phyloP scores from a whole-genome alignment of 345 rosid species.

The Erucastrum elatum region DNA sequence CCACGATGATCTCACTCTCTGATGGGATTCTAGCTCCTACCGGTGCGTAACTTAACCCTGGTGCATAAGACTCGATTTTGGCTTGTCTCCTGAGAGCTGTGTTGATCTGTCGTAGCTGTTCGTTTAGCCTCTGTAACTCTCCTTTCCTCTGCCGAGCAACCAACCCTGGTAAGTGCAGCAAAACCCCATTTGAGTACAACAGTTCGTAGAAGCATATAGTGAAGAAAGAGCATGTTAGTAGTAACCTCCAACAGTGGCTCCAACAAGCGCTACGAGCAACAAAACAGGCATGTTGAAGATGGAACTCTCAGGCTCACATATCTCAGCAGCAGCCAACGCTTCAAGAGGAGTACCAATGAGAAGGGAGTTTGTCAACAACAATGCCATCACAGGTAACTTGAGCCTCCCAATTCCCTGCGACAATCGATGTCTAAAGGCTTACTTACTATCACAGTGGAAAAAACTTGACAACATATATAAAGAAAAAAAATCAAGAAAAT shows the following conservation, averaged over 20 bases:
- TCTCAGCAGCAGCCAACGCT: slow-evolving; percentile 91
- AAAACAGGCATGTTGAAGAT: slow-evolving; percentile 75
- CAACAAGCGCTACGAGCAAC: slow-evolving; percentile 79
- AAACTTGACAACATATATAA: slow-evolving; percentile 29
- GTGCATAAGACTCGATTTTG: slow-evolving; percentile 92
- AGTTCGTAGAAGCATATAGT: background rate
- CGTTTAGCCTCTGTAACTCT: slow-evolving; percentile 41
- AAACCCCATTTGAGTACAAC: background rate
- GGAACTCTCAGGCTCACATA: slow-evolving; percentile 67
- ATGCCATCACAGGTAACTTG: slow-evolving; percentile 45
- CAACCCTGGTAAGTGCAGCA: slow-evolving; percentile 53
- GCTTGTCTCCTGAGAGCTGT: slow-evolving; percentile 93
- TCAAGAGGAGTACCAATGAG: slow-evolving; percentile 55
- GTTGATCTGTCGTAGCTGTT: slow-evolving; percentile 89
- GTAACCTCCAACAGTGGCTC: slow-evolving; percentile 94
- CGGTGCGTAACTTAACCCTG: too few relatives aligned
- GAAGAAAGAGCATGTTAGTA: background rate
- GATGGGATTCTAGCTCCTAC: too few relatives aligned
- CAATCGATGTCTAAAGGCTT: slow-evolving; percentile 28
- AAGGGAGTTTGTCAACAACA: slow-evolving; percentile 52
- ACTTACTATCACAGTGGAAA: slow-evolving; percentile 12
- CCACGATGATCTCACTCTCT: too few relatives aligned
- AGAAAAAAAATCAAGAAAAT: too few relatives aligned
- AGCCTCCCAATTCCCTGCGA: slow-evolving; percentile 47
- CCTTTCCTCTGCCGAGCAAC: slow-evolving; percentile 85